Conservation (phyloP, 192 early-diverging fungal species). For the Anaeromyces robustus region DNA sequence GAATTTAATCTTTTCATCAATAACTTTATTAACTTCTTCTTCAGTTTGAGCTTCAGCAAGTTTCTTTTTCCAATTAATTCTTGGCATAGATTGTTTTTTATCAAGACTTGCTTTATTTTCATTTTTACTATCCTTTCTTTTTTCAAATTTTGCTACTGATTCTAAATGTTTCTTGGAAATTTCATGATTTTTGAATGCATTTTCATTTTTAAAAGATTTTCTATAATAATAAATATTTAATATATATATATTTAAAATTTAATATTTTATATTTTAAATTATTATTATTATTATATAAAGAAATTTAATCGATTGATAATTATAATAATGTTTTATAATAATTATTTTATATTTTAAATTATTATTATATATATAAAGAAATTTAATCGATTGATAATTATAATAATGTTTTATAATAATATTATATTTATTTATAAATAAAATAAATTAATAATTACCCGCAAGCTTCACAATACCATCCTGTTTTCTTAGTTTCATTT, state of each 20-base stretch:
- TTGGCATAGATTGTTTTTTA: not conserved
- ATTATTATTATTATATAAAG: too few relatives aligned
- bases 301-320: too few relatives aligned
- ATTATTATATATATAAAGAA: too few relatives aligned
- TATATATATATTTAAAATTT: too few relatives aligned
- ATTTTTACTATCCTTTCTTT: not conserved
- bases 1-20: constrained; percentile 63
- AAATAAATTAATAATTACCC: not conserved
- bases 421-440: not conserved
- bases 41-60: constrained; percentile 35
- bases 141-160: constrained; percentile 11
- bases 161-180: constrained; percentile 94
- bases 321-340: too few relatives aligned
- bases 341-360: too few relatives aligned
- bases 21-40: constrained; percentile 51
- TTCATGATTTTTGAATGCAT: constrained; percentile 77
- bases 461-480: not conserved
- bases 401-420: too few relatives aligned
- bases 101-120: not conserved
- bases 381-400: too few relatives aligned
- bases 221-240: constrained; percentile 7
- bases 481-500: not conserved
- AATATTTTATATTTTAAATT: too few relatives aligned
- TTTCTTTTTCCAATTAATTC: constrained; percentile 13
- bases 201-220: constrained; percentile 61